A percentile compares a stretch with the other conserved stretches of the same genome.
phyloP scores from a whole-genome alignment of 1,284 basidiomycete species.

The Cryptococcus depauperatus region DNA sequence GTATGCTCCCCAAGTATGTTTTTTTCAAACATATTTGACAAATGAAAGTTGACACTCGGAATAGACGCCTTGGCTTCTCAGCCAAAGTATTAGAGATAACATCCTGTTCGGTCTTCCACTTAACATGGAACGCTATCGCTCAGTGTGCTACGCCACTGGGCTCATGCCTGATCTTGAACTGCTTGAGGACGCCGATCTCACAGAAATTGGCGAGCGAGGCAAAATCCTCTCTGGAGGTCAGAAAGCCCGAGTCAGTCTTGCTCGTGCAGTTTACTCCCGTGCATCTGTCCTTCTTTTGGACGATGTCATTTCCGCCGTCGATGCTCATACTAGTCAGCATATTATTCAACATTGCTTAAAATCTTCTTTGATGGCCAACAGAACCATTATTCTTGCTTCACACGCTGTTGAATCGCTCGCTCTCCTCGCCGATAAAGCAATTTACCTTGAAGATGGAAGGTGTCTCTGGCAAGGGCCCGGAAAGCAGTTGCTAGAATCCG shows the following conservation, averaged over 20 bases:
- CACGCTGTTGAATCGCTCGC: conserved; percentile 53
- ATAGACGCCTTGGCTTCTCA: conserved; percentile 48
- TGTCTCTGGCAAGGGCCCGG: conserved; percentile 60
- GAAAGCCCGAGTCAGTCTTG: conserved; percentile 53
- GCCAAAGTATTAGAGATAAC: conserved; percentile 50
- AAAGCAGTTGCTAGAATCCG: conserved; percentile 56
- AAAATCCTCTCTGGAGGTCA: conserved; percentile 45
- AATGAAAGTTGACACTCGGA: neutral
- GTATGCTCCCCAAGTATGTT: conserved; percentile 46
- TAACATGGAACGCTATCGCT: conserved; percentile 45
- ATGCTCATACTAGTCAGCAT: conserved; percentile 74
- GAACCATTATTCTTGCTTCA: conserved; percentile 80
- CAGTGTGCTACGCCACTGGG: conserved; percentile 27
- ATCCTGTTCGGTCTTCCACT: conserved; percentile 50
- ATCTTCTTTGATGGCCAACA: conserved; percentile 64
- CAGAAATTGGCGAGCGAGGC: conserved; percentile 50
- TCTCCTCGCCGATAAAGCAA: conserved; percentile 24
- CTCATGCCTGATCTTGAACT: conserved; percentile 47
- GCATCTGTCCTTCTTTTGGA: conserved; percentile 34
- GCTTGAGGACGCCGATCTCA: conserved; percentile 49
- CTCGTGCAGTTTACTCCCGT: conserved; percentile 37
- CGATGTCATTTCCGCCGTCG: conserved; percentile 49
- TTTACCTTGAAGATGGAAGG: conserved; percentile 73
- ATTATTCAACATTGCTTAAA: conserved; percentile 70
- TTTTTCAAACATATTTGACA: neutral